Conservation (phyloP, 139 green algal genomes). For the Chlamydomonas incerta region DNA sequence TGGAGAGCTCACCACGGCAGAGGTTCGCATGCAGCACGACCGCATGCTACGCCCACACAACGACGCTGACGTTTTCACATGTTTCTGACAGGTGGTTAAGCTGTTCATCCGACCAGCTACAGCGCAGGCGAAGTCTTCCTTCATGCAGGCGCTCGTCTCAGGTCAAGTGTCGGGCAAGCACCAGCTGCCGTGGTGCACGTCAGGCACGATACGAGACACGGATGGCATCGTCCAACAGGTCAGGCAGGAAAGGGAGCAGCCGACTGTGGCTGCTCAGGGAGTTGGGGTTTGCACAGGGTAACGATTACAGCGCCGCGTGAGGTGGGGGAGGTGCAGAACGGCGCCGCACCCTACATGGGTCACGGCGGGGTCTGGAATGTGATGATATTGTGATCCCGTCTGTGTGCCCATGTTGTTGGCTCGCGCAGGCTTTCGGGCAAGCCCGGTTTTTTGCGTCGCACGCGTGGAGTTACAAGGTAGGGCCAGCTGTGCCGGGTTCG, state of each 20-base stretch:
- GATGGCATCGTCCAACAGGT: background rate
- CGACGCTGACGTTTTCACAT: too few relatives aligned
- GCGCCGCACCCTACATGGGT: too few relatives aligned
- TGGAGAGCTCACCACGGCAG: background rate
- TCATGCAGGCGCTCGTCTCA: background rate
- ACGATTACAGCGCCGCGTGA: too few relatives aligned
- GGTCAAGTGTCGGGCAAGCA: background rate
- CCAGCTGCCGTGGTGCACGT: background rate
- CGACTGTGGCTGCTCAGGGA: too few relatives aligned
- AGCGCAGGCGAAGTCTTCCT: background rate
- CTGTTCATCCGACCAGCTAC: too few relatives aligned
- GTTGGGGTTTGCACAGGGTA: too few relatives aligned
- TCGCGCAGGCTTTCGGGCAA: background rate
- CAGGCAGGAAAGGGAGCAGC: background rate
- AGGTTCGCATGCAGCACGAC: background rate
- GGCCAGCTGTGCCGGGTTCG: too few relatives aligned
- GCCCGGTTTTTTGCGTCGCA: constrained; percentile 5
- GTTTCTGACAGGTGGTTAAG: background rate
- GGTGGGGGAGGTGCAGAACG: too few relatives aligned
- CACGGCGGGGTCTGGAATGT: too few relatives aligned
- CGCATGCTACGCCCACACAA: background rate
- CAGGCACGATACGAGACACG: background rate
- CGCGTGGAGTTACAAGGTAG: constrained; percentile 24
- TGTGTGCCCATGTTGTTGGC: background rate
- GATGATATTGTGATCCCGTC: too few relatives aligned